Base-by-base conservation (phyloP, 1,284 basidiomycete species). In the Omphalotus olearius region DNA sequence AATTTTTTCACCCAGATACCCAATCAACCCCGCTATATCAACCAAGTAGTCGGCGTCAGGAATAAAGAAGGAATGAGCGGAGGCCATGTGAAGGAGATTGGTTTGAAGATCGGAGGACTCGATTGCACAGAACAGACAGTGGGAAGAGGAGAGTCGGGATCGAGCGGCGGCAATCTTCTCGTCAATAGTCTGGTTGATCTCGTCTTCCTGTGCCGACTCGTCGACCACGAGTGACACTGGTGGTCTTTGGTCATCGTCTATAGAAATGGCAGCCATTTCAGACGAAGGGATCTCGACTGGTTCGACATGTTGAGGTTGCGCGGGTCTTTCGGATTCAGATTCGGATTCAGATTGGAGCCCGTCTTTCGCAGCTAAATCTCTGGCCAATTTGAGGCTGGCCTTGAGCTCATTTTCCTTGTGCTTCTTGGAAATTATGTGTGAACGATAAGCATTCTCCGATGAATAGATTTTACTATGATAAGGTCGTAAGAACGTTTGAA, bases 1-100 rank as follows among this genome's bases (percentile, higher is more conserved):
- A 38, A 99, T 84, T 70, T 98, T 98, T 70, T 98, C 93, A 3
- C 92, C 93, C 6, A 99, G 81, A 67, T 97, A 94, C 1, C 74
- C 71, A 51, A 98, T 71, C 28, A 99, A 79, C 2, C 96, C 97
- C 1, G 80, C 59, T 26, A 90, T 68, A 68, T 99, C 93, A 59
- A 89, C 73, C 56, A 99, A 82, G 67, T 91, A 96, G 41, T 98
- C 92, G 37, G 83, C 83, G 59, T 99, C 96, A 41, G 97, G 97
- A 54, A 99, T 78, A 76, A 97, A 98, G 79, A 99, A 99, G 23
- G 93, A 93, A 69, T 99, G 97, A 0, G 69, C 69, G 40, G 70
- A 67, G 30, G 86, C 82, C 97, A 99, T 99, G 75, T 99, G 97
- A 0, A 76, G 71, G 17, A 97, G 75, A 60, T 88, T 93, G 6